Base-by-base conservation (phyloP, 2,329 filamentous ascomycete species). In the Tolypocladium tropicale region DNA sequence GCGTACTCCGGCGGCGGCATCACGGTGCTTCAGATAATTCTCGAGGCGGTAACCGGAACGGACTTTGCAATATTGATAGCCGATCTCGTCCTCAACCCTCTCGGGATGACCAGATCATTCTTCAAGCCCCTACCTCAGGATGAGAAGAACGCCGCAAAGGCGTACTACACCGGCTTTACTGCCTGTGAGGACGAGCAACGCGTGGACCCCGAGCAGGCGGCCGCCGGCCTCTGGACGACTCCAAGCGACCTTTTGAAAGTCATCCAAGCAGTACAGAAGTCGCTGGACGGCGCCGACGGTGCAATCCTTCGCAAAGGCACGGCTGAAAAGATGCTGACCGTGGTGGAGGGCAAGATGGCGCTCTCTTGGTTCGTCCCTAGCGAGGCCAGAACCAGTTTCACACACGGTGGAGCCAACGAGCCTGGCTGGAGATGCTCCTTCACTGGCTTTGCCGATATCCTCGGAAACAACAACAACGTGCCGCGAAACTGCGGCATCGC, bases 191-290 rank as follows among this genome's bases (percentile, higher is more conserved):
- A 46, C 53, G 21, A 32, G 25, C 59, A 58, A 14, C 56, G 54
- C 14, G 52, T 58, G 14, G 34, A 54, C 1, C 61, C 59, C 0
- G 59, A 61, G 43, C 46, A 57, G 14, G 59, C 58, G 3, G 61
- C 61, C 9, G 61, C 58, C 1, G 56, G 61, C 2, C 49, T 64
- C 18, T 65, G 61, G 62, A 64, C 60, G 25, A 64, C 62, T 3
- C 63, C 62, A 4, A 58, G 55, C 4, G 63, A 64, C 4, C 56
- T 65, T 1, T 55, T 65, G 23, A 62, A 59, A 34, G 57, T 58
- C 2, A 34, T 63, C 9, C 21, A 48, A 11, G 63, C 56, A 11
- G 55, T 62, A 11, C 62, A 65, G 33, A 41, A 37, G 18, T 65
- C 62, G 4, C 57, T 64, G 1, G 41, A 53, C 9, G 52, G 54